Percentiles rank a stretch among this genome's conserved stretches.
phyloP scores from a whole-genome alignment of 257 asterid genomes.

The Rhazya stricta region DNA sequence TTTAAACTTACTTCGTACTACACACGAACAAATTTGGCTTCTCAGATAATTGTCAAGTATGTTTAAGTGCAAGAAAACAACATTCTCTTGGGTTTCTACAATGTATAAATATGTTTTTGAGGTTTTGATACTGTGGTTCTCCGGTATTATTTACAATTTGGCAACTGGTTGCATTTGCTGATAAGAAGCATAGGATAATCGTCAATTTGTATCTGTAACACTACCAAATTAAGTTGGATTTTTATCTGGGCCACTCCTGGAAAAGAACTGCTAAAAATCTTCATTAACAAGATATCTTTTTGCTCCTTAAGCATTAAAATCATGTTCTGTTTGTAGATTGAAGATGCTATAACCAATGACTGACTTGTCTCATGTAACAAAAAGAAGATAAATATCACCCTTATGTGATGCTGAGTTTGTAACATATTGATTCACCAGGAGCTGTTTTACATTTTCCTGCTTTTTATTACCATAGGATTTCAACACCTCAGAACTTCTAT shows the following conservation, averaged over 20 bases:
- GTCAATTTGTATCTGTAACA: neutral
- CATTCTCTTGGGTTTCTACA: neutral
- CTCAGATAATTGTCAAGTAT: neutral
- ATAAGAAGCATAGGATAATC: too few species aligned
- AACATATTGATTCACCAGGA: neutral
- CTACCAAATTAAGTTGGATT: neutral
- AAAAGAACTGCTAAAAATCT: neutral
- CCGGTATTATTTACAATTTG: neutral
- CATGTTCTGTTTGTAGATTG: neutral
- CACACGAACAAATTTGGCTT: neutral
- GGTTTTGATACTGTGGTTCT: neutral
- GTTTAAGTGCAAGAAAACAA: neutral
- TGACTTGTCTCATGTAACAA: neutral
- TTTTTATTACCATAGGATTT: neutral
- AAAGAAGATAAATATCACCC: neutral
- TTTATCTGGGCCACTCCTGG: too few species aligned
- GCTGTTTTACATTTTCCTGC: neutral
- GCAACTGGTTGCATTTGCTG: neutral
- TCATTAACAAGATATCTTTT: neutral
- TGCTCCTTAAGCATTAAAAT: neutral
- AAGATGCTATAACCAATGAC: neutral
- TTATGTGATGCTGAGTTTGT: neutral
- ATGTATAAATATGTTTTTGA: neutral
- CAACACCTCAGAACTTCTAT: neutral
- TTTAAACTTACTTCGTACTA: neutral